Conservation (phyloP, 1,284 basidiomycete genomes). For the Leccinum colubrinum region DNA sequence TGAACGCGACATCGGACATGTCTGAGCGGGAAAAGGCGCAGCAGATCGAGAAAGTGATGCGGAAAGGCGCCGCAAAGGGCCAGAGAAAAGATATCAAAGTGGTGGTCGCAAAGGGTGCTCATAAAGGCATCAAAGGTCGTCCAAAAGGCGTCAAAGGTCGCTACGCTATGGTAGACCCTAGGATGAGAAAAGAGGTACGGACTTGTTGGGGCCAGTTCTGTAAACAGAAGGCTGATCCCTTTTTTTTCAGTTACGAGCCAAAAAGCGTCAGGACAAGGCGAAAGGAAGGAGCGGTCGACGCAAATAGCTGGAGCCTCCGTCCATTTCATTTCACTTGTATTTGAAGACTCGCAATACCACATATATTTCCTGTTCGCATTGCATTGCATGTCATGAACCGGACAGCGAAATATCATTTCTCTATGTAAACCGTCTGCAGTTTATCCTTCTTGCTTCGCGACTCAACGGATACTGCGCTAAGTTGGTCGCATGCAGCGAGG, state of each 20-base stretch:
- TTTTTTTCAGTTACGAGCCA: constrained; percentile 56
- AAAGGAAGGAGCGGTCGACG: constrained; percentile 54
- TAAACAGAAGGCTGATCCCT: constrained; percentile 8
- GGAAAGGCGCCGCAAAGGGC: constrained; percentile 67
- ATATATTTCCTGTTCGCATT: background rate
- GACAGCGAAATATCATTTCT: constrained; percentile 11
- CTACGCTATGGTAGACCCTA: constrained; percentile 89
- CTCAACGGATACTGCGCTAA: constrained; percentile 34
- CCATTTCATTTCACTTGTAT: background rate
- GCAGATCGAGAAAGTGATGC: constrained; percentile 91
- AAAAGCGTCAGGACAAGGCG: constrained; percentile 68
- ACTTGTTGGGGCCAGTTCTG: background rate
- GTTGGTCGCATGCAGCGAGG: constrained; percentile 49
- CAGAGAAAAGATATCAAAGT: constrained; percentile 86
- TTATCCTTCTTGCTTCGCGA: constrained; percentile 13
- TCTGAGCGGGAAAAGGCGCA: constrained; percentile 94
- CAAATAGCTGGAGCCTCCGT: constrained; percentile 5
- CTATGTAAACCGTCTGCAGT: constrained; percentile 6
- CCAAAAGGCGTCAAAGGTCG: constrained; percentile 96
- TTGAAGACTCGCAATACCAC: background rate
- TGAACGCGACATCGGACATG: constrained; percentile 88
- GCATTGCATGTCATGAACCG: background rate
- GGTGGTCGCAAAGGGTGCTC: constrained; percentile 90
- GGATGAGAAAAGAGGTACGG: constrained; percentile 82
- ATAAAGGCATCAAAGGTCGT: constrained; percentile 89